Conservation (phyloP, 139 green algal genomes). For the Gonium pectorale region DNA sequence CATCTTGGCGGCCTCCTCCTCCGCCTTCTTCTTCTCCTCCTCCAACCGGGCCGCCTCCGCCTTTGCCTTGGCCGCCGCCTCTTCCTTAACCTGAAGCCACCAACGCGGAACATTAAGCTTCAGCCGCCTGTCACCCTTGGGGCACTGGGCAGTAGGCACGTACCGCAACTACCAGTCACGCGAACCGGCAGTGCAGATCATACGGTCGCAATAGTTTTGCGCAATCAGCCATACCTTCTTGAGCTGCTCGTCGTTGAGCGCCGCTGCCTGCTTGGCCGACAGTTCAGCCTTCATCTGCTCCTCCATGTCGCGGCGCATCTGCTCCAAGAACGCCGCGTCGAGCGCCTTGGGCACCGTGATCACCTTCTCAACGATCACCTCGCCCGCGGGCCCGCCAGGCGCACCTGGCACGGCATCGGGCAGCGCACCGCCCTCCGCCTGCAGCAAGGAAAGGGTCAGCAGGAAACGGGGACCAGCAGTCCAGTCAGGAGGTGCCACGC, state of each 20-base stretch:
- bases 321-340: constrained; percentile 55
- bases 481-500: no score
- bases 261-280: constrained; percentile 48
- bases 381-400: constrained; percentile 36
- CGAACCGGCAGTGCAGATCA: no score
- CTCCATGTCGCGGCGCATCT: constrained; percentile 70
- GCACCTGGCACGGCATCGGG: constrained; percentile 15
- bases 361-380: constrained; percentile 61
- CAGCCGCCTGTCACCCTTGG: no score
- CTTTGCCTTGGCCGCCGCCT: constrained; percentile 44
- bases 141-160: no score
- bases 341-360: constrained; percentile 62
- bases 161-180: no score
- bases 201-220: no score
- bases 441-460: no score
- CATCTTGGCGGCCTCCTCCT: constrained; percentile 64
- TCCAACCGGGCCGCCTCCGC: constrained; percentile 53
- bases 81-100: constrained; percentile 39
- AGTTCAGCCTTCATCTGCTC: constrained; percentile 62
- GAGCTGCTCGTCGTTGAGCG: constrained; percentile 51
- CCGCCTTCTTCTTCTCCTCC: constrained; percentile 53
- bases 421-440: constrained; percentile 33
- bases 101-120: no score
- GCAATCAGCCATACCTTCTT: constrained; percentile 16
- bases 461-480: no score